Base-by-base conservation (phyloP, 2,329 filamentous ascomycete species). In the Sporothrix pallida region DNA sequence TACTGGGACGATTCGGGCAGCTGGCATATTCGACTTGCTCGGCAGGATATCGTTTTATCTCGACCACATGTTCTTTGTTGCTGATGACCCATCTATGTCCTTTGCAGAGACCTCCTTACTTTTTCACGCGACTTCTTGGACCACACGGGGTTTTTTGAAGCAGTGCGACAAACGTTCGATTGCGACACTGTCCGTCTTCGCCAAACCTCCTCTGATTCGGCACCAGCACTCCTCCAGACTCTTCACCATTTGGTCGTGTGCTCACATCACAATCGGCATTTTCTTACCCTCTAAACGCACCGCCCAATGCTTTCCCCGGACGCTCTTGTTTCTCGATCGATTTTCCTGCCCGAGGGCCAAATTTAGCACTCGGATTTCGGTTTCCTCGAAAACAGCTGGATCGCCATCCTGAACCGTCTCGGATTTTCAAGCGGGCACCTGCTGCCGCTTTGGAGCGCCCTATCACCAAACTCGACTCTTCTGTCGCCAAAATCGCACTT, bases 371-470 rank as follows among this genome's bases (percentile, higher is more conserved):
- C 52, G 56, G 46, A 48, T 50, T 23, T 65, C 46, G 13, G 12
- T 65, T 46, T 42, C 8, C 20, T 17, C 15, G n/a, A 37, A 71
- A 31, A n/a, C 17, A 20, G 37, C 60, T 72, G 58, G 71, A 56
- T 72, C 60, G 56, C 20, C 58, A 37, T 44, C 60, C 31, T 67
- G 60, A 67, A 48, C 60, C 31, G 58, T 72, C 58, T 65, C 58
- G 58, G 26, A 56, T 65, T 52, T 42, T 52, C 10, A 26, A 44
- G n/a, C 9, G 26, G 31, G 46, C 46, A 10, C 12, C 46, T 23
- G 7, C 48, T 70, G 26, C 26, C 58, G 12, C 46, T 31, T 23
- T 12, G 17, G 26, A 23, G 46, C 15, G 46, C 65, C 37, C 65
- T 26, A 48, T 15, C 5, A 5, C 12, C 20, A 52, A 31, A n/a